Percentiles rank a stretch among this genome's conserved stretches.
These are phyloP conservation scores for Triglochin maritima DNA, from an alignment of 106 monocot genomes.

Conservation along the genomic window DNA sequence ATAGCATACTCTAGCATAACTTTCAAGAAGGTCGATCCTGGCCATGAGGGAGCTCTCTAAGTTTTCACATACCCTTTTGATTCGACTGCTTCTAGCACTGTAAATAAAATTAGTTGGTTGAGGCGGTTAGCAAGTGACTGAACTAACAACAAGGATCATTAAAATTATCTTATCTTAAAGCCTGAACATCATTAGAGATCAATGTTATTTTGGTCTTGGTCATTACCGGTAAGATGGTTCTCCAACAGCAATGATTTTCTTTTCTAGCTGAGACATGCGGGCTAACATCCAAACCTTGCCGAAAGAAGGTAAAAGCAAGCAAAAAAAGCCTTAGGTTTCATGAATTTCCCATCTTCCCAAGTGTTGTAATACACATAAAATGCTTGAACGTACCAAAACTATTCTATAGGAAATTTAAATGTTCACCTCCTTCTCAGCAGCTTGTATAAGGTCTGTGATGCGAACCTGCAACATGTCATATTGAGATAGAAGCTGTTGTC, in stretches of 20 bases:
- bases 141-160: too few species aligned
- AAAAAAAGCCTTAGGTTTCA: background rate
- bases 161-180: too few species aligned
- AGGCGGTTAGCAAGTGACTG: background rate
- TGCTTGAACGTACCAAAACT: too few species aligned
- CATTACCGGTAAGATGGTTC: conserved; percentile 88
- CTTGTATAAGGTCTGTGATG: conserved; percentile 59
- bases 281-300: conserved; percentile 93
- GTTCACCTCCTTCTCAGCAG: conserved; percentile 76
- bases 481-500: conserved; percentile 89
- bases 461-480: conserved; percentile 78
- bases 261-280: conserved; percentile 92
- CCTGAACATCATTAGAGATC: too few species aligned
- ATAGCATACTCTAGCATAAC: conserved; percentile 82
- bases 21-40: conserved; percentile 80
- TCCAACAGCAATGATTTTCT: conserved; percentile 87
- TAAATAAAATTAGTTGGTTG: conserved; percentile 5
- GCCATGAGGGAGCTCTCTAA: conserved; percentile 68
- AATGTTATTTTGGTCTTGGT: background rate
- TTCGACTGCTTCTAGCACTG: conserved; percentile 64
- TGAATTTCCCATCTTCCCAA: background rate
- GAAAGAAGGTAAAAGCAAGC: conserved; percentile 2
- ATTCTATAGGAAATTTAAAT: background rate
- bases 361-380: background rate
- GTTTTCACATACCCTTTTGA: conserved; percentile 75